A percentile compares a stretch with the other conserved stretches of the same genome.
phyloP scores from a whole-genome alignment of 768 basidiomycete species.

The Boletellus ananiceps region DNA sequence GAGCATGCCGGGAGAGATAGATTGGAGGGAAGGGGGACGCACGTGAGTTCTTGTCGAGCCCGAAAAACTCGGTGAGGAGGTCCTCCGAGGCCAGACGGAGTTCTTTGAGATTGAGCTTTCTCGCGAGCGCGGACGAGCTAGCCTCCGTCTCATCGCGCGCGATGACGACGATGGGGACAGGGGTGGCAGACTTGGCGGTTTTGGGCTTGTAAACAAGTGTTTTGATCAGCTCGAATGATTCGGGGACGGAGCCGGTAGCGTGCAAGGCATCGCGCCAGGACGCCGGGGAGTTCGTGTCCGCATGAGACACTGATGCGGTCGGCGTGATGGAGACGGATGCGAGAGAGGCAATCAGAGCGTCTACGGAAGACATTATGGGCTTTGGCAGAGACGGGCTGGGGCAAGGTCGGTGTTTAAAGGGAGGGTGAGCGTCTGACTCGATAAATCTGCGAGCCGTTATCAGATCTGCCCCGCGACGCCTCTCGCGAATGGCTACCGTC shows the following conservation, averaged over 20 bases:
- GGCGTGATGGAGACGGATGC: slow-evolving; percentile 54
- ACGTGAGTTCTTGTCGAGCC: slow-evolving; percentile 83
- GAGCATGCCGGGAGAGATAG: not conserved
- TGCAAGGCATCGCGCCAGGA: slow-evolving; percentile 74
- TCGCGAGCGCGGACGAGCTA: slow-evolving; percentile 69
- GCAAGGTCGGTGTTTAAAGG: slow-evolving; percentile 9
- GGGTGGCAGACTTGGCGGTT: slow-evolving; percentile 82
- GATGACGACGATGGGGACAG: slow-evolving; percentile 84
- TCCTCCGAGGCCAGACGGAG: slow-evolving; percentile 83
- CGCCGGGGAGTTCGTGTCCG: slow-evolving; percentile 60
- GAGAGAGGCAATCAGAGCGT: slow-evolving; percentile 39
- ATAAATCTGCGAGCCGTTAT: slow-evolving; percentile 16
- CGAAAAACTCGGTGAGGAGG: slow-evolving; percentile 79
- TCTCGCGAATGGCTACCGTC: slow-evolving; percentile 8
- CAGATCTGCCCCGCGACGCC: slow-evolving; percentile 17
- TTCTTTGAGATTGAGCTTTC: slow-evolving; percentile 82
- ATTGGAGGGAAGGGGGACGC: slow-evolving; percentile 30
- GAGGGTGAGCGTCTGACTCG: slow-evolving; percentile 22
- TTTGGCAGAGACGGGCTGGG: no score
- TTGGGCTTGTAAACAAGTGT: slow-evolving; percentile 95
- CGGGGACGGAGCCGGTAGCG: slow-evolving; percentile 46
- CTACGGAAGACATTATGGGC: slow-evolving; percentile 33
- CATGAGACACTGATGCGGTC: slow-evolving; percentile 50
- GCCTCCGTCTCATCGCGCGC: slow-evolving; percentile 84
- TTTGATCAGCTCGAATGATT: slow-evolving; percentile 71